Evolutionary conservation across 768 basidiomycete genomes (phyloP).

Genomic region (Tylopilus plumbeoviolaceoides): DNA sequence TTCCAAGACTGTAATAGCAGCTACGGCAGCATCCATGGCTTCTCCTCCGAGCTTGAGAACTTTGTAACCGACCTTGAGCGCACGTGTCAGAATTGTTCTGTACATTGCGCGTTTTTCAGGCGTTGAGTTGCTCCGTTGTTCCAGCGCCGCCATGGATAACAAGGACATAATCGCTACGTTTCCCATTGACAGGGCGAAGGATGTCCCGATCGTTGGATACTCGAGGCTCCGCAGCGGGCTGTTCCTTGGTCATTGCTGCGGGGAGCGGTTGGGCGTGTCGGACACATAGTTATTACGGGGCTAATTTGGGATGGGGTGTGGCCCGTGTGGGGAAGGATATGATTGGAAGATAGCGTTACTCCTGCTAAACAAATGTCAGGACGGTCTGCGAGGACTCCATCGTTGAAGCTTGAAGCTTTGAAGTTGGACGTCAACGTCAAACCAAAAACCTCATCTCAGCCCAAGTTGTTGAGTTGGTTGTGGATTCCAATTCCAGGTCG

Average conservation of each 20-base stretch:
- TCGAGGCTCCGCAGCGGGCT: neutral
- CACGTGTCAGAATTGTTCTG: slow-evolving; percentile 47
- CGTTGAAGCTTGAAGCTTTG: too few relatives aligned
- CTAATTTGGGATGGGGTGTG: neutral
- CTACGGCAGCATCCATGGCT: slow-evolving; percentile 78
- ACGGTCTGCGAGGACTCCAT: too few relatives aligned
- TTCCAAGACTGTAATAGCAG: slow-evolving; percentile 72
- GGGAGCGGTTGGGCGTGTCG: neutral
- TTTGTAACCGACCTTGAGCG: slow-evolving; percentile 59
- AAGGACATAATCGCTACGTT: slow-evolving; percentile 34
- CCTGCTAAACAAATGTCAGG: neutral
- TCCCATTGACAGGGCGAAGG: slow-evolving; percentile 4
- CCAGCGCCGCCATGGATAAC: slow-evolving; percentile 83
- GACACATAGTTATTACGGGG: neutral
- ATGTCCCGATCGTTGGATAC: neutral
- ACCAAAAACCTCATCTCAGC: too few relatives aligned
- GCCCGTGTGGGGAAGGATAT: neutral
- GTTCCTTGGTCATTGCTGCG: slow-evolving; percentile 9
- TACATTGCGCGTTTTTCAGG: slow-evolving; percentile 58
- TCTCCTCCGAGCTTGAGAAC: slow-evolving; percentile 67
- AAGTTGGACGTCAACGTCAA: too few relatives aligned
- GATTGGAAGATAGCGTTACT: neutral
- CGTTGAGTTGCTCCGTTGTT: slow-evolving; percentile 53
- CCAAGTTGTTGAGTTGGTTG: too few relatives aligned
- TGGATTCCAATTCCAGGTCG: too few relatives aligned